Conservation (phyloP, 2,329 filamentous ascomycete genomes). For the Colletotrichum camelliae region DNA sequence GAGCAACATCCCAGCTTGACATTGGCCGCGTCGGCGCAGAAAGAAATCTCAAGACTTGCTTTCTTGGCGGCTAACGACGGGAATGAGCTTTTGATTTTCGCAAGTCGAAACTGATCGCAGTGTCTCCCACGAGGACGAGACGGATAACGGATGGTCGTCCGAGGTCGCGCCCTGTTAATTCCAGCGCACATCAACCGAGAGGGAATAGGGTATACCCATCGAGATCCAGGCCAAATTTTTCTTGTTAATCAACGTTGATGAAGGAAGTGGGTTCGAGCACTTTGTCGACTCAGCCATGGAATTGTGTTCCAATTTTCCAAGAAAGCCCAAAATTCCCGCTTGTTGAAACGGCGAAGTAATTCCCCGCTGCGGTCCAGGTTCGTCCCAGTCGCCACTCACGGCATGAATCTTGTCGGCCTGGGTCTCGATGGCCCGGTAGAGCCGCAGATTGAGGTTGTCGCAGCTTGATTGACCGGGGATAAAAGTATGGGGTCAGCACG, state of each 20-base stretch:
- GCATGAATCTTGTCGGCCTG: background rate
- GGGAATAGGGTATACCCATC: background rate
- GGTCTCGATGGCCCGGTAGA: background rate
- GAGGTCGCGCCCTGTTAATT: background rate
- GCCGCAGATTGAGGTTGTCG: conserved; percentile 17
- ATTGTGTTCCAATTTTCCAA: background rate
- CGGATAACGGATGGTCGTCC: background rate
- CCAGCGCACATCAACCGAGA: background rate
- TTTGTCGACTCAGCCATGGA: background rate
- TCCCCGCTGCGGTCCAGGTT: background rate
- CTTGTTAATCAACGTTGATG: background rate
- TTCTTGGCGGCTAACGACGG: background rate
- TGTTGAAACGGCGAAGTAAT: background rate
- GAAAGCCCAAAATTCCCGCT: background rate
- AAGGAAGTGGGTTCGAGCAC: background rate
- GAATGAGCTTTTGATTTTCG: background rate
- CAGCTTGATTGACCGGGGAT: conserved; percentile 13
- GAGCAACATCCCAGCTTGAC: background rate
- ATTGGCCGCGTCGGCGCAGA: background rate
- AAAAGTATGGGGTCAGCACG: background rate
- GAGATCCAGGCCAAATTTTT: background rate
- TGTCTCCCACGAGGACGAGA: background rate
- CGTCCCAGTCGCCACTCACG: background rate
- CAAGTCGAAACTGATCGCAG: background rate
- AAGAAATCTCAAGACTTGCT: background rate